Evolutionary conservation across 768 basidiomycete species (phyloP).

Genomic region (Ramaria sp.): DNA sequence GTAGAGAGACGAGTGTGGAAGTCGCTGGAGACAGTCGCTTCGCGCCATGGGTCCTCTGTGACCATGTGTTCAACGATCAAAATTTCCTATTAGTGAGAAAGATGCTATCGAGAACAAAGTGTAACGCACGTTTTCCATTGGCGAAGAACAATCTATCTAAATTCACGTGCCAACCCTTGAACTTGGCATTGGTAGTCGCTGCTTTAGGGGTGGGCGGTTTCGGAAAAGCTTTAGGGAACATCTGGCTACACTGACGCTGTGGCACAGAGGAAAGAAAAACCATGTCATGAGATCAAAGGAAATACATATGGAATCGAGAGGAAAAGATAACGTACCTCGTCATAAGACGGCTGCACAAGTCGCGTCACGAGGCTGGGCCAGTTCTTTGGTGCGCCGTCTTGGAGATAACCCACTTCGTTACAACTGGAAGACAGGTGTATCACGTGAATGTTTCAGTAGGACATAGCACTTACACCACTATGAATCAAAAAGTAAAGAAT

Average conservation of each 20-base stretch:
- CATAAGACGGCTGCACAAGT: conserved; percentile 42
- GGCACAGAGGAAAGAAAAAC: not conserved
- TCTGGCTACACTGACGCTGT: conserved; percentile 58
- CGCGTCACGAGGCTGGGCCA: conserved; percentile 38
- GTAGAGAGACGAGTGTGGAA: conserved; percentile 36
- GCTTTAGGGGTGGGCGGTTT: conserved; percentile 29
- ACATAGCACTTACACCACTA: conserved; percentile 17
- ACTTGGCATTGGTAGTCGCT: conserved; percentile 32
- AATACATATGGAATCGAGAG: not conserved
- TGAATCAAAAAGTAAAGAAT: too few species aligned
- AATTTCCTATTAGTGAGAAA: not conserved
- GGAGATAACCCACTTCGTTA: conserved; percentile 52
- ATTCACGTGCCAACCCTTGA: conserved; percentile 53
- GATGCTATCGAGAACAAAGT: not conserved
- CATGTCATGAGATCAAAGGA: not conserved
- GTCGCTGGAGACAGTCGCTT: conserved; percentile 54
- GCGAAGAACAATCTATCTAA: conserved; percentile 55
- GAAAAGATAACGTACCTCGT: conserved; percentile 27
- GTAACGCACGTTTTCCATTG: conserved; percentile 49
- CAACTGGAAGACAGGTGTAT: conserved; percentile 32
- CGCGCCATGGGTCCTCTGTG: conserved; percentile 63
- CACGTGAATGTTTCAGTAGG: not conserved
- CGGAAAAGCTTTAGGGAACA: conserved; percentile 53
- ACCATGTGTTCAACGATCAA: not conserved
- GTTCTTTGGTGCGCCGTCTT: conserved; percentile 26